Evolutionary conservation across 371 early-diverging fungal species (phyloP).

Genomic region (Rhizomucor pusillus): DNA sequence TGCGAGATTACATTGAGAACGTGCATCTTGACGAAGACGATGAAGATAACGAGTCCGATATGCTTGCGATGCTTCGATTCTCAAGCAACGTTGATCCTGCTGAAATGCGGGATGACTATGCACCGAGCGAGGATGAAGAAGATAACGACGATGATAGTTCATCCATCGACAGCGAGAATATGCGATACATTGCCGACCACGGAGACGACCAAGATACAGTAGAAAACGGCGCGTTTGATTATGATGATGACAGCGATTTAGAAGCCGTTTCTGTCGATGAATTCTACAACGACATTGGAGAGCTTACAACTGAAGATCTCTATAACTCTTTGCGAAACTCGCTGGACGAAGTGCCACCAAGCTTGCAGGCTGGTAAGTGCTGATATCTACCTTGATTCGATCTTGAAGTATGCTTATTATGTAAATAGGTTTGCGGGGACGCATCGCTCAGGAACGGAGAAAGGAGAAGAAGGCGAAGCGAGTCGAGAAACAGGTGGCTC

Average conservation of each 20-base stretch:
- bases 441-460: constrained; percentile 2
- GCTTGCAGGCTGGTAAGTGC: constrained; percentile 28
- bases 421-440: not conserved
- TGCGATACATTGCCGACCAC: not conserved
- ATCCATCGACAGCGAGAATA: not conserved
- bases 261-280: constrained; percentile 5
- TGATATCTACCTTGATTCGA: too few relatives aligned
- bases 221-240: constrained; percentile 2
- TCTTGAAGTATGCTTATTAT: not conserved
- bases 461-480: constrained; percentile 6
- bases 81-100: not conserved
- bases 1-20: constrained; percentile 44
- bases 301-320: constrained; percentile 4
- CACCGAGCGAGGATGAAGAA: constrained; percentile 2
- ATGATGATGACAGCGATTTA: constrained; percentile 15
- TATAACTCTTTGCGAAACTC: constrained; percentile 8
- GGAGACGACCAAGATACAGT: constrained; percentile 2
- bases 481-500: constrained; percentile 4
- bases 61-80: constrained; percentile 14
- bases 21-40: constrained; percentile 11
- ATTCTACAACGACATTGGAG: constrained; percentile 4
- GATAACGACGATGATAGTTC: constrained; percentile 5
- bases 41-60: not conserved
- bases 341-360: constrained; percentile 17
- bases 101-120: too few relatives aligned